Base-by-base conservation (phyloP, 495 filamentous ascomycete species). In the Neurospora sp. region DNA sequence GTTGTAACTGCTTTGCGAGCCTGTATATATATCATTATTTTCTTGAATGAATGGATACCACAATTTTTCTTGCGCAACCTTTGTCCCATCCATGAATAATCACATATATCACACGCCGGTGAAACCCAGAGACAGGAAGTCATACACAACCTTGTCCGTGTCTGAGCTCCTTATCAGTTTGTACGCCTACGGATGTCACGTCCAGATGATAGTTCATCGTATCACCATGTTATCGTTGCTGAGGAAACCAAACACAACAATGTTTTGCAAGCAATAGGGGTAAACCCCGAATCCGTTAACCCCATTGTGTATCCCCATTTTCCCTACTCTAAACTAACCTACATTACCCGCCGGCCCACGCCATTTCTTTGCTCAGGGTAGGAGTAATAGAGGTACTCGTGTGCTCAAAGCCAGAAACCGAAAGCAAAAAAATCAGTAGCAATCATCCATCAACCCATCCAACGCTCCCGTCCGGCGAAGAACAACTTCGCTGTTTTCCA, bases 21-120 rank as follows among this genome's bases (percentile, higher is more conserved):
- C 71, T 78, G 76, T 78, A 78, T 41, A 78, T 78, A 78, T 78
- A 78, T 73, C 53, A 65, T 65, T 65, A 65, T 35, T 65, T 61
- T 27, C 27, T 61, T 73, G 61, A 65, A 45, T 35, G 70, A 72
- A 72, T 72, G 73, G 75, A 78, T 78, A 78, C 76, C 75, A 78
- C 73, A 68, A 68, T 22, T 71, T 75, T 73, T 41, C 40, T n/a
- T 35, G 22, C 16, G 31, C 39, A 69, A n/a, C 41, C 27, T 41
- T 27, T 18, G 71, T 37, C 35, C 20, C 20, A 40, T 41, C 40
- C 14, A 14, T 41, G 14, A 4, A 16, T 1, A 41, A 41, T 41
- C 14, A 41, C 40, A 41, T 41, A 41, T 41, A n/a, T 71, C 4
- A 39, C 47, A 31, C n/a, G 20, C 1, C 27, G 12, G 31, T 12